These are phyloP conservation scores for Cryptococcus sp. DNA, from an alignment of 1,284 basidiomycete genomes.

Conservation along the genomic window DNA sequence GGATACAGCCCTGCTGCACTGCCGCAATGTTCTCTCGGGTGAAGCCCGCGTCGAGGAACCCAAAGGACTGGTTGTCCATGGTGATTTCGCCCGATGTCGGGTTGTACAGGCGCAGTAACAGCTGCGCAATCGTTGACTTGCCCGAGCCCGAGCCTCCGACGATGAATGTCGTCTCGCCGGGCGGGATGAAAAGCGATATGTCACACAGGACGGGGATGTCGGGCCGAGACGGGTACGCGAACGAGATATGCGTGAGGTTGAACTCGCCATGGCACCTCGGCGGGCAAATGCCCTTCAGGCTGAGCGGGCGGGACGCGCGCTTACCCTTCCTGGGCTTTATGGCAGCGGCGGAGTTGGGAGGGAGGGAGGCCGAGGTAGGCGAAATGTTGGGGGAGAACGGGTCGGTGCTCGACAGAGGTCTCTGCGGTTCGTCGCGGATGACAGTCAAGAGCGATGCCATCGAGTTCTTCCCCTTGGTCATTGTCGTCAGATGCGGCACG, in stretches of 20 bases:
- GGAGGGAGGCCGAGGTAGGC: slow-evolving; percentile 10
- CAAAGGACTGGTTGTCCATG: slow-evolving; percentile 77
- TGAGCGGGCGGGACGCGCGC: slow-evolving; percentile 7
- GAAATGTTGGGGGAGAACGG: slow-evolving; percentile 17
- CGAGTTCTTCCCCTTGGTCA: slow-evolving; percentile 82
- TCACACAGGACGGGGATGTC: slow-evolving; percentile 49
- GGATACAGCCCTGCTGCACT: slow-evolving; percentile 71
- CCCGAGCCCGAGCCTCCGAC: slow-evolving; percentile 88
- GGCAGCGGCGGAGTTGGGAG: neutral
- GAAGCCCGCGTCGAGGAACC: slow-evolving; percentile 72
- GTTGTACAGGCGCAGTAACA: slow-evolving; percentile 76
- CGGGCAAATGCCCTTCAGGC: slow-evolving; percentile 44
- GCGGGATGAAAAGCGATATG: slow-evolving; percentile 63
- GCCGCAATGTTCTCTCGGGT: slow-evolving; percentile 68
- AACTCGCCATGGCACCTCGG: slow-evolving; percentile 69
- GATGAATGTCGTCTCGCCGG: slow-evolving; percentile 84
- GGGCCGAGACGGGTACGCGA: slow-evolving; percentile 80
- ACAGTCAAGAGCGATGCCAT: slow-evolving; percentile 69
- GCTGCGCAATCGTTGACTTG: slow-evolving; percentile 84
- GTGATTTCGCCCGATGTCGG: slow-evolving; percentile 62
- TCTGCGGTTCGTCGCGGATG: slow-evolving; percentile 52
- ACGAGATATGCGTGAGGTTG: slow-evolving; percentile 68
- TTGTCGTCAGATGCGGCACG: slow-evolving; percentile 70
- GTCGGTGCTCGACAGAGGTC: slow-evolving; percentile 16
- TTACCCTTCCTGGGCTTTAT: slow-evolving; percentile 4